Conservation (phyloP, 75 land plant species). For the Selaginella moellendorffii region DNA sequence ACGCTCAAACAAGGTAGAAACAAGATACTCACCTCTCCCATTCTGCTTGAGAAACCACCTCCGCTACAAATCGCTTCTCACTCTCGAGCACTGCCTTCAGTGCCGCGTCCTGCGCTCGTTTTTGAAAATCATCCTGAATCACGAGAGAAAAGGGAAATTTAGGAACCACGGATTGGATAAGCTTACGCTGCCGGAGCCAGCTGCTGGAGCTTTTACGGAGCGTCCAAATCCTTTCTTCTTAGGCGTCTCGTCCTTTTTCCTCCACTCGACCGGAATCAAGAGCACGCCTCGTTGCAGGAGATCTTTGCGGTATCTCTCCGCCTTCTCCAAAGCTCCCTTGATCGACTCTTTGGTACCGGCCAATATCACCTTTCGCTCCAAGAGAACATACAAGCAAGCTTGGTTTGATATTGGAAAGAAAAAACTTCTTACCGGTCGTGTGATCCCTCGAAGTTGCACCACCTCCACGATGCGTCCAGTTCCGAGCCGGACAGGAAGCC, state of each 20-base stretch:
- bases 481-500: slow-evolving; percentile 72
- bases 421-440: slow-evolving; percentile 59
- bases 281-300: slow-evolving; percentile 73
- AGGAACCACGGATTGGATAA: not conserved
- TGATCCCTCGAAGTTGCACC: slow-evolving; percentile 65
- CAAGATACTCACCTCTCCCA: slow-evolving; percentile 93
- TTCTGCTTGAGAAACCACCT: slow-evolving; percentile 57
- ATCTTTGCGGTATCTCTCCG: slow-evolving; percentile 71
- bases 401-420: too few relatives aligned
- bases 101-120: slow-evolving; percentile 46
- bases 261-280: slow-evolving; percentile 74
- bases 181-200: slow-evolving; percentile 44
- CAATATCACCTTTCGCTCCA: slow-evolving; percentile 87
- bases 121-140: slow-evolving; percentile 50
- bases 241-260: slow-evolving; percentile 26
- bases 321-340: slow-evolving; percentile 42
- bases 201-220: slow-evolving; percentile 28
- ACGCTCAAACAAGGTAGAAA: slow-evolving; percentile 2
- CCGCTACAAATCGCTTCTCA: slow-evolving; percentile 62
- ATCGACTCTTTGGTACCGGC: slow-evolving; percentile 74
- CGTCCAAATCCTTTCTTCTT: slow-evolving; percentile 71
- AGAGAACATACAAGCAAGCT: too few relatives aligned
- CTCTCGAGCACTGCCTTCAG: slow-evolving; percentile 58
- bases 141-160: not conserved
- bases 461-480: slow-evolving; percentile 81